Percentiles rank a stretch among this genome's conserved stretches.
These are phyloP conservation scores for Nelumbo lutea DNA, from an alignment of 164 flowering plant species.

Conservation along the genomic window DNA sequence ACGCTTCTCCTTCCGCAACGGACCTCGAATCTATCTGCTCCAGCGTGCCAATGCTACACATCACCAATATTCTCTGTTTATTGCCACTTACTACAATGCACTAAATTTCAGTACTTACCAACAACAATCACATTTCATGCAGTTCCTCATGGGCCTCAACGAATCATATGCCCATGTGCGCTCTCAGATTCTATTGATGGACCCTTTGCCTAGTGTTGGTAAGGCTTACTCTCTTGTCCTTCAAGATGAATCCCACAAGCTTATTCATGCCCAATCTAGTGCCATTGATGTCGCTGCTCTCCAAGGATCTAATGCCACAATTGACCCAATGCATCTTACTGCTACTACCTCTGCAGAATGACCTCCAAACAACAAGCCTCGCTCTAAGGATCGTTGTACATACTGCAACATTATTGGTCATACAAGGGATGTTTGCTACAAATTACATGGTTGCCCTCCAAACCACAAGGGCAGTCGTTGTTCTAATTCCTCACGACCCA, in stretches of 20 bases:
- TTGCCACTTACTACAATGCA: background rate
- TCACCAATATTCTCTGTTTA: background rate
- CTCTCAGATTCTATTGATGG: constrained; percentile 6
- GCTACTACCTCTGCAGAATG: background rate
- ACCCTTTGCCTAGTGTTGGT: constrained; percentile 5
- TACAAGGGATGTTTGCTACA: constrained; percentile 5
- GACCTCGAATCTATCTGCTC: background rate
- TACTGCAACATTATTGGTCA: constrained; percentile 13
- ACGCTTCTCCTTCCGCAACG: background rate
- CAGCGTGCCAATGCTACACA: background rate
- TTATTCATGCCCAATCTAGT: background rate
- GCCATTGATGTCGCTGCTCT: constrained; percentile 5
- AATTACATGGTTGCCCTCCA: constrained; percentile 8
- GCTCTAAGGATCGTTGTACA: background rate
- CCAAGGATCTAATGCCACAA: background rate
- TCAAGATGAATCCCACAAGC: constrained; percentile 11
- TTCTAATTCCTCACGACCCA: constrained; percentile 1
- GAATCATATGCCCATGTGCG: background rate
- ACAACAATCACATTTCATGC: background rate
- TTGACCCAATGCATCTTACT: background rate
- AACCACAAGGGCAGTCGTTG: constrained; percentile 1
- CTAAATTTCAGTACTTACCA: background rate
- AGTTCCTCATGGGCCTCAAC: constrained; percentile 15
- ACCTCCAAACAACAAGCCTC: background rate
- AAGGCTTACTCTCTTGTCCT: constrained; percentile 5